Conservation (phyloP, 805 yeast species). For the Isabelozyma gotoi region DNA sequence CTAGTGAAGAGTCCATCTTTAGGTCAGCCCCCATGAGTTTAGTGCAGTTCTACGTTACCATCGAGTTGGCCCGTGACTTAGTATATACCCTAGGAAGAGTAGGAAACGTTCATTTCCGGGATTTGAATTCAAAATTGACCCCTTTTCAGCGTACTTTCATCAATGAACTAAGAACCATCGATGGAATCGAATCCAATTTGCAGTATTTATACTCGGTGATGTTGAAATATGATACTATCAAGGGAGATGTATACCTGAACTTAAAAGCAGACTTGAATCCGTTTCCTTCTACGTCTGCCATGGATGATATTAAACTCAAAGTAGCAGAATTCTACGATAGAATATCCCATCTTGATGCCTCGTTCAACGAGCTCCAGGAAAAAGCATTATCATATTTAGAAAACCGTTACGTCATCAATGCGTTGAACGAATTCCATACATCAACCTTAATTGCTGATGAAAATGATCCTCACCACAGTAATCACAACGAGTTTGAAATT, state of each 20-base stretch:
- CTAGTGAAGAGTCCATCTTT: conserved; percentile 36
- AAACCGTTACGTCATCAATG: conserved; percentile 33
- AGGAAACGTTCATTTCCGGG: conserved; percentile 45
- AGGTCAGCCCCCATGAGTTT: conserved; percentile 50
- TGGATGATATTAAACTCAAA: conserved; percentile 29
- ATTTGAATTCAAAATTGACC: conserved; percentile 47
- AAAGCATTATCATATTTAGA: conserved; percentile 27
- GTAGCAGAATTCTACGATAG: conserved; percentile 25
- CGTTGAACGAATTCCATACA: conserved; percentile 32
- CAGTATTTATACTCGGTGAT: conserved; percentile 24
- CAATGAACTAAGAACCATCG: conserved; percentile 38
- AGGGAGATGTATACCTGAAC: conserved; percentile 23
- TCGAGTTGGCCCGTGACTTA: conserved; percentile 44
- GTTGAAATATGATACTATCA: conserved; percentile 27
- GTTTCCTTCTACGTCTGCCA: conserved; percentile 32
- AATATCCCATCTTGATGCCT: conserved; percentile 36
- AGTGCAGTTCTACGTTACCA: conserved; percentile 48
- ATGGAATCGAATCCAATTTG: conserved; percentile 31
- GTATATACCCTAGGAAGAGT: conserved; percentile 36
- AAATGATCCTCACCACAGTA: conserved; percentile 2
- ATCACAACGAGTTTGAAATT: conserved; percentile 15
- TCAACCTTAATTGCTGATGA: conserved; percentile 14
- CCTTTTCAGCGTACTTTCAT: conserved; percentile 48
- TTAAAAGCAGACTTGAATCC: conserved; percentile 58
- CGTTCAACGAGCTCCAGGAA: conserved; percentile 25